Base-by-base conservation (phyloP, 2,329 filamentous ascomycete species). In the Epichloe amarillans region DNA sequence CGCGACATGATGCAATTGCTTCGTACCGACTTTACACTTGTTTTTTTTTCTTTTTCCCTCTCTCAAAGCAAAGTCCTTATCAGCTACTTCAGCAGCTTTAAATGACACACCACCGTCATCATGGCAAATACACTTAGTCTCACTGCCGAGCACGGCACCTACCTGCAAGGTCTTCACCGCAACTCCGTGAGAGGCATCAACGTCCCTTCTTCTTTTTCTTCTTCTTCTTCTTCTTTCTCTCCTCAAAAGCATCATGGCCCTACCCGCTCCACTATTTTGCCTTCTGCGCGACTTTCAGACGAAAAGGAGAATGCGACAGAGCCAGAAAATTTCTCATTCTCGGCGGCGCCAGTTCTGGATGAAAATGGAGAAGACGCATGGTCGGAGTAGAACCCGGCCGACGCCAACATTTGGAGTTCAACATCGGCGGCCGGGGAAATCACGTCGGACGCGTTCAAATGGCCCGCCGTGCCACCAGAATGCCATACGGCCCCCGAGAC, bases 71-170 rank as follows among this genome's bases (percentile, higher is more conserved):
- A 35, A 30, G 17, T 21, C 17, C 39, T 12, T 11, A 19, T 14
- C n/a, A 19, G 17, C 17, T 41, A 46, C 15, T 37, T 8, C 26
- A 46, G 35, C 41, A 46, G 17, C 42, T 45, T 38, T 46, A 36
- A 43, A 12, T 39, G 45, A 17, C 41, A 4, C 40, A 49, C 48
- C 33, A 47, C 23, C 21, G 17, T 42, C 47, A 44, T 40, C 47
- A 52, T 52, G 51, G 43, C 51, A 23, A 46, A 42, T 47, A 43
- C 47, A 46, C 47, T 50, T 50, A 47, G 30, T 46, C 47, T 44
- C 17, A 23, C 43, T 14, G 5, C 17, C 33, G 17, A 46, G 30
- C 51, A 40, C 35, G 42, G 40, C 37, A 39, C 41, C 26, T 46
- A 49, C 35, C 17, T 49, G 41, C 47, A 46, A 47, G 17, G 40